phyloP scores from a whole-genome alignment of 2,329 filamentous ascomycete genomes.

The Arthrinium puccinioides region DNA sequence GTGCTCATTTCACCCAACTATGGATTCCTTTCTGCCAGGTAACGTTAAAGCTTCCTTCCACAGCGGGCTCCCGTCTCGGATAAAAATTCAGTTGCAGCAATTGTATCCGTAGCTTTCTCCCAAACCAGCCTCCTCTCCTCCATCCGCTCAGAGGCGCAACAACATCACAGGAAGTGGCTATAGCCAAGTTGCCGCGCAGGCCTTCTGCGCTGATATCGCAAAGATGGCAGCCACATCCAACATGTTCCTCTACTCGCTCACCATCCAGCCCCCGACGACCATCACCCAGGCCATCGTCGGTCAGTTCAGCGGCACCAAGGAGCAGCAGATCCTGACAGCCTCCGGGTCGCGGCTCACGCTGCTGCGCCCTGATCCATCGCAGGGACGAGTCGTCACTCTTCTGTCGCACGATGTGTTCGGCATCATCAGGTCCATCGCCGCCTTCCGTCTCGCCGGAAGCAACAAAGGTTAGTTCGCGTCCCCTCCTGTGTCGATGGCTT shows the following conservation, averaged over 20 bases:
- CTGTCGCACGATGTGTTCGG: conserved; percentile 93
- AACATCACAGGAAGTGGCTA: no score
- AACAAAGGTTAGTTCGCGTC: conserved; percentile 74
- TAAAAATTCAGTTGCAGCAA: no score
- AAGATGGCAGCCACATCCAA: conserved; percentile 95
- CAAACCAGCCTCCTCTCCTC: not conserved
- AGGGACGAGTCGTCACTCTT: conserved; percentile 79
- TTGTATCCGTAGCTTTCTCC: no score
- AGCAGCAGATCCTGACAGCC: conserved; percentile 94
- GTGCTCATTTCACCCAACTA: not conserved
- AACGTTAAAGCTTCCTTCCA: not conserved
- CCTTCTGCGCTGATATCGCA: conserved; percentile 18
- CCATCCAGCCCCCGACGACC: conserved; percentile 84
- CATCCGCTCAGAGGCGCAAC: no score
- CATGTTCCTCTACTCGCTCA: conserved; percentile 98
- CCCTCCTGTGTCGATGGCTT: conserved; percentile 35
- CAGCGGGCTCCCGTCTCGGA: no score
- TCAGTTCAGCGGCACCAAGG: conserved; percentile 92
- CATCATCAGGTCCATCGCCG: conserved; percentile 82
- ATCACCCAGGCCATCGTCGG: conserved; percentile 87
- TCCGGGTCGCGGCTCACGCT: conserved; percentile 86
- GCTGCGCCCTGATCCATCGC: conserved; percentile 74
- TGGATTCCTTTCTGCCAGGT: no score
- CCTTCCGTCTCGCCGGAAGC: conserved; percentile 88
- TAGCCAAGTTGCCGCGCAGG: conserved; percentile 25